These are phyloP conservation scores for Chrysophaeum taylorii DNA, from an alignment of 352 stramenopile species.

Conservation along the genomic window DNA sequence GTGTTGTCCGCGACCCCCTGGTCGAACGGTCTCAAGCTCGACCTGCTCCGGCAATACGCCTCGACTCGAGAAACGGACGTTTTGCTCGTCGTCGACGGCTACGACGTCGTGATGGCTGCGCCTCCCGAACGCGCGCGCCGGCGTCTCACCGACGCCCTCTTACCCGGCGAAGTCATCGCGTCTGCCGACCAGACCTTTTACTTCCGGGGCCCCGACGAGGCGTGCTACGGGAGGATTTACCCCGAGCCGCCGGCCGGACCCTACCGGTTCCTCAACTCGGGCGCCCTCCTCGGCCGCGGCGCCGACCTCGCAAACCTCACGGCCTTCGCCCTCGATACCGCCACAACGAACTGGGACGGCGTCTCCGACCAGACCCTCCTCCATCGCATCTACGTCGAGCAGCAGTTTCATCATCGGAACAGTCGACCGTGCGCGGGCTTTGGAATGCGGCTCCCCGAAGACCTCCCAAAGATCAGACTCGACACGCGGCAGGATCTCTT, in stretches of 20 bases:
- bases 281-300: neutral
- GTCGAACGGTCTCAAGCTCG: slow-evolving; percentile 9
- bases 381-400: neutral
- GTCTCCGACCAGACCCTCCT: slow-evolving; percentile 12
- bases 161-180: neutral
- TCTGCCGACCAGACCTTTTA: slow-evolving; percentile 12
- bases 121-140: neutral
- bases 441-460: too few species aligned
- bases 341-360: neutral
- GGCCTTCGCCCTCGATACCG: neutral
- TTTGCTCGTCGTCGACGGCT: slow-evolving; percentile 5
- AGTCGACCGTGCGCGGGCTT: too few species aligned
- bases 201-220: neutral
- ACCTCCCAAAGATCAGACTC: neutral
- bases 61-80: neutral
- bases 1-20: neutral
- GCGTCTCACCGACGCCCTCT: neutral
- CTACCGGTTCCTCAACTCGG: slow-evolving; percentile 13
- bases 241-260: neutral
- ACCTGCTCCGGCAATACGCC: neutral
- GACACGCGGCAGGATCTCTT: slow-evolving; percentile 3
- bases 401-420: too few species aligned
- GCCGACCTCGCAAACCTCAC: neutral
- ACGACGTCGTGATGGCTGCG: slow-evolving; percentile 3
- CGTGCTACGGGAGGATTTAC: neutral